phyloP scores from a whole-genome alignment of 2,329 filamentous ascomycete genomes.

The Aureobasidium sp. region DNA sequence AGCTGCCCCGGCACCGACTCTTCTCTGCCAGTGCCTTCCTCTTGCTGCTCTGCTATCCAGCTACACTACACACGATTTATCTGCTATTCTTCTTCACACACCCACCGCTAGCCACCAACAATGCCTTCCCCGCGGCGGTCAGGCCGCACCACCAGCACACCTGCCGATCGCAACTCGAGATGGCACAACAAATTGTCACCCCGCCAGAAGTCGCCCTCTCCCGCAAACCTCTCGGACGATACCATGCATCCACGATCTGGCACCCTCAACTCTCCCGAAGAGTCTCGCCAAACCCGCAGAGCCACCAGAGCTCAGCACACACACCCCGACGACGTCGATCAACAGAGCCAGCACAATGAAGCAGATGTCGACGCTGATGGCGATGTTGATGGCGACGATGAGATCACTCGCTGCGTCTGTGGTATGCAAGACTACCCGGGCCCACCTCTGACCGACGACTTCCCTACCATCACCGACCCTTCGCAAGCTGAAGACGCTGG shows the following conservation, averaged over 20 bases:
- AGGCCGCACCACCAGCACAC: neutral
- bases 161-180: constrained; percentile 59
- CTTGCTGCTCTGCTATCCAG: neutral
- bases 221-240: constrained; percentile 58
- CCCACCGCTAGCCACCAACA: neutral
- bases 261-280: constrained; percentile 43
- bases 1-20: neutral
- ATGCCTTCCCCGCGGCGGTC: constrained; percentile 8
- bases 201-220: constrained; percentile 65
- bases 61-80: neutral
- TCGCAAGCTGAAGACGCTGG: constrained; percentile 73
- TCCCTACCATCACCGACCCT: constrained; percentile 32
- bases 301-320: constrained; percentile 65
- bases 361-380: constrained; percentile 52
- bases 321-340: constrained; percentile 48
- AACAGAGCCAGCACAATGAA: constrained; percentile 36
- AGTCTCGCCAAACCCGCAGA: constrained; percentile 63
- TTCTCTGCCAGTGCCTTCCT: neutral
- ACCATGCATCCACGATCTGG: constrained; percentile 41
- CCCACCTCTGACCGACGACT: constrained; percentile 50
- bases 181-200: constrained; percentile 65
- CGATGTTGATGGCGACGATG: constrained; percentile 59
- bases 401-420: constrained; percentile 92
- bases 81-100: neutral
- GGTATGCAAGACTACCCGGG: constrained; percentile 93